These are phyloP conservation scores for Scopulariopsis brevicaulis DNA, from an alignment of 2,329 filamentous ascomycete species.

Conservation along the genomic window DNA sequence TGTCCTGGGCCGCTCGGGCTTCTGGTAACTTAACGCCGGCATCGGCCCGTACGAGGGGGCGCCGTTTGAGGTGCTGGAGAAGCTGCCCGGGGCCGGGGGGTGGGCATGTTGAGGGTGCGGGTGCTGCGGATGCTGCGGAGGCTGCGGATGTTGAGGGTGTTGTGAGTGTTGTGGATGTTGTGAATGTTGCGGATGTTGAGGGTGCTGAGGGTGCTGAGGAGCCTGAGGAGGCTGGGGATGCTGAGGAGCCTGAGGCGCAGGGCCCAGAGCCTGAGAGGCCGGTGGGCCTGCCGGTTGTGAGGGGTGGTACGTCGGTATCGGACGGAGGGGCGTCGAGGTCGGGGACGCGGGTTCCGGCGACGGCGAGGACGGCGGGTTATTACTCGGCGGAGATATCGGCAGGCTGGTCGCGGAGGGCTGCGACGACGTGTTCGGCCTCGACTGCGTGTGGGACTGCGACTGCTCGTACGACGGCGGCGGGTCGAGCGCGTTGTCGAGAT, in stretches of 20 bases:
- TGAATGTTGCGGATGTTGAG: too few relatives aligned
- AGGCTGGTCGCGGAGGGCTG: background rate
- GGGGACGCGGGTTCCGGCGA: background rate
- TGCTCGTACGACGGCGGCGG: slow-evolving; percentile 3
- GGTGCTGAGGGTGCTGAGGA: too few relatives aligned
- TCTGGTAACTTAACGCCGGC: slow-evolving; percentile 2
- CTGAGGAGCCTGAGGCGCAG: too few relatives aligned
- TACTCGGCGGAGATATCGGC: background rate
- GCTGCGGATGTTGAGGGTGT: too few relatives aligned
- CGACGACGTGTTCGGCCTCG: background rate
- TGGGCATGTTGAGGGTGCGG: background rate
- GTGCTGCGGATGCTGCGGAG: background rate
- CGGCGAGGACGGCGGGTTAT: background rate
- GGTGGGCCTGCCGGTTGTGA: background rate
- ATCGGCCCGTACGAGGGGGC: background rate
- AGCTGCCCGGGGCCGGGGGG: background rate
- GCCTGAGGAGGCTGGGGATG: too few relatives aligned
- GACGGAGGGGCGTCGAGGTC: background rate
- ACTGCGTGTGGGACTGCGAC: background rate
- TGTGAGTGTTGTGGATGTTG: too few relatives aligned
- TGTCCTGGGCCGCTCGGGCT: background rate
- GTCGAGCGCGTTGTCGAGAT: slow-evolving; percentile 3
- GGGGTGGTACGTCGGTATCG: background rate
- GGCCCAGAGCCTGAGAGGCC: too few relatives aligned
- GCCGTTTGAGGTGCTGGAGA: background rate